Conservation (phyloP, 805 yeast species). For the Teunomyces gatunensis region DNA sequence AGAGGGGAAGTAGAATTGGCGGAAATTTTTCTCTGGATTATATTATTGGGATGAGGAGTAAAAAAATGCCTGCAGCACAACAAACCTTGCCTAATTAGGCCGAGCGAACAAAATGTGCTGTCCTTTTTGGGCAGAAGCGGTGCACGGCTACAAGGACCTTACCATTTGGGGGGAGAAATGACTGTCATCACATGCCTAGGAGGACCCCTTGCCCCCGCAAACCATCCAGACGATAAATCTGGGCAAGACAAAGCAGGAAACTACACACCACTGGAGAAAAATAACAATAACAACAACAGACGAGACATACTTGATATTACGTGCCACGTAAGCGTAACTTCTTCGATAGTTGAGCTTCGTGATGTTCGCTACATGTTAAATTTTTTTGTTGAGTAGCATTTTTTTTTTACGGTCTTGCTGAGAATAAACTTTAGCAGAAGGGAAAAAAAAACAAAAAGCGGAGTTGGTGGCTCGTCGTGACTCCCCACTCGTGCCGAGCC, state of each 20-base stretch:
- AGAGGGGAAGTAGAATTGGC: background rate
- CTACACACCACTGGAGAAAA: no score
- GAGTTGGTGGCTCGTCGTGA: no score
- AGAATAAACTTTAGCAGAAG: background rate
- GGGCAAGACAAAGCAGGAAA: no score
- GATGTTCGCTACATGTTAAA: no score
- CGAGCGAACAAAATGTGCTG: background rate
- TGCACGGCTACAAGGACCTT: background rate
- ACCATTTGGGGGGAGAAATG: background rate
- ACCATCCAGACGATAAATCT: no score
- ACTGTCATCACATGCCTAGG: background rate
- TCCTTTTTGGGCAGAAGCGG: background rate
- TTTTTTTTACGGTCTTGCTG: background rate
- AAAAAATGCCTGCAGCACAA: background rate
- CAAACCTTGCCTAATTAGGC: slow-evolving; percentile 1
- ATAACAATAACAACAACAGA: no score
- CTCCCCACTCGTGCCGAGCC: no score
- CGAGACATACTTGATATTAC: no score
- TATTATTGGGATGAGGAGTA: slow-evolving; percentile 2
- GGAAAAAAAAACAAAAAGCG: background rate
- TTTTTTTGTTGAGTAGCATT: background rate
- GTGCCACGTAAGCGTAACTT: background rate
- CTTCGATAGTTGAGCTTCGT: no score
- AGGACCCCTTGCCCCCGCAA: no score
- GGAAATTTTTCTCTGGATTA: background rate